Evolutionary conservation across 768 basidiomycete species (phyloP).

Genomic region (Ramaria sp.): DNA sequence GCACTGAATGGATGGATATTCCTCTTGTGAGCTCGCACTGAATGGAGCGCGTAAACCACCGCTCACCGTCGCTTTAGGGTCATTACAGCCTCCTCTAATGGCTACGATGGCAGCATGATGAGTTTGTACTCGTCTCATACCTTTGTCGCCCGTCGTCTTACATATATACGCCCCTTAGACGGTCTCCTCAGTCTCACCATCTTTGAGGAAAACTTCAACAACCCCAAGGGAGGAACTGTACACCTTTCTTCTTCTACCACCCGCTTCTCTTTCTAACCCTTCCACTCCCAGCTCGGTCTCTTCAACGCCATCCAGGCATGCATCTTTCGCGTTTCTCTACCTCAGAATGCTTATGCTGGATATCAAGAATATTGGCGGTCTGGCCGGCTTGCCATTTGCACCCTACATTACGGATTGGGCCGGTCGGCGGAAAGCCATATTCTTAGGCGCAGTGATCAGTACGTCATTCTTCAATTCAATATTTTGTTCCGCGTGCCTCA

Average conservation of each 20-base stretch:
- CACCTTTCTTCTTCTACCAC: background rate
- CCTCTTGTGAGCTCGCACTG: constrained; percentile 36
- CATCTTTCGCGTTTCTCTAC: background rate
- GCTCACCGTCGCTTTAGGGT: background rate
- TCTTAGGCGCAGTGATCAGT: constrained; percentile 33
- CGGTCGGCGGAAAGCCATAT: constrained; percentile 42
- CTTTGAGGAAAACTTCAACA: constrained; percentile 19
- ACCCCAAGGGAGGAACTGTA: constrained; percentile 17
- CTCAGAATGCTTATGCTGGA: background rate
- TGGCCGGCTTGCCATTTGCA: constrained; percentile 42
- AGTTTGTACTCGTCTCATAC: constrained; percentile 8
- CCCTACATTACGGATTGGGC: constrained; percentile 38
- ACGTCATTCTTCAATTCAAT: background rate
- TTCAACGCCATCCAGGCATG: constrained; percentile 22
- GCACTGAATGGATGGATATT: constrained; percentile 59
- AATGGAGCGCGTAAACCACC: background rate
- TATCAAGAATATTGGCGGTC: constrained; percentile 32
- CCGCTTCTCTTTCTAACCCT: background rate
- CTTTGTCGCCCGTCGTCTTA: background rate
- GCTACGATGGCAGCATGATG: constrained; percentile 23
- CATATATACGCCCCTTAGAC: constrained; percentile 9
- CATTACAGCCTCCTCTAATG: constrained; percentile 22
- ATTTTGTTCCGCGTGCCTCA: background rate
- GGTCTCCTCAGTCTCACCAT: constrained; percentile 21
- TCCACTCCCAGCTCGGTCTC: constrained; percentile 16